Percentiles rank a stretch among this genome's conserved stretches.
Evolutionary conservation across 164 flowering plant genomes (phyloP).

Genomic region (Piper longum): DNA sequence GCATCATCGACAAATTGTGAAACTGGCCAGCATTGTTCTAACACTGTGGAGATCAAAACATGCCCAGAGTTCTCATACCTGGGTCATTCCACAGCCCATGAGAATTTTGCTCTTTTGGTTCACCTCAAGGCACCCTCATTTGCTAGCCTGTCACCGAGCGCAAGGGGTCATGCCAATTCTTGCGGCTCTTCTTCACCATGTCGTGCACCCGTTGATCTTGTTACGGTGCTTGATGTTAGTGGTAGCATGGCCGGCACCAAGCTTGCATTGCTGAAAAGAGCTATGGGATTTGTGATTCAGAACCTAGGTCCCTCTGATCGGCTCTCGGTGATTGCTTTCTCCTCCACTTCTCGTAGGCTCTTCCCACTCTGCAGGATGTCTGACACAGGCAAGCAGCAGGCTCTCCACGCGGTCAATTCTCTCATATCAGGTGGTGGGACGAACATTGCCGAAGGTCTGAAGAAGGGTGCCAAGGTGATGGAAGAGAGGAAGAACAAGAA

Average conservation of each 20-base stretch:
- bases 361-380: conserved; percentile 78
- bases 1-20: background rate
- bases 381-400: conserved; percentile 55
- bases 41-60: conserved; percentile 34
- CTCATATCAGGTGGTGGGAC: conserved; percentile 76
- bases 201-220: conserved; percentile 84
- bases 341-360: conserved; percentile 73
- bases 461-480: conserved; percentile 68
- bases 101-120: conserved; percentile 46
- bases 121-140: conserved; percentile 70
- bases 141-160: conserved; percentile 6
- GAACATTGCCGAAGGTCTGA: conserved; percentile 75
- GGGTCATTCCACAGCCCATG: conserved; percentile 24
- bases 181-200: conserved; percentile 23
- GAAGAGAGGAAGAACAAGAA: conserved; percentile 63
- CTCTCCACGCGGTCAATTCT: conserved; percentile 68
- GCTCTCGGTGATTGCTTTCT: conserved; percentile 83
- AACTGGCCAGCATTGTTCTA: conserved; percentile 1
- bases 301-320: conserved; percentile 77
- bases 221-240: conserved; percentile 90
- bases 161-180: conserved; percentile 7
- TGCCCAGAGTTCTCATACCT: conserved; percentile 66
- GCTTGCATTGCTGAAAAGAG: conserved; percentile 78
- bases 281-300: conserved; percentile 88
- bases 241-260: conserved; percentile 98